Evolutionary conservation across 192 early-diverging fungal genomes (phyloP).

Genomic region (Fimicolochytrium jonesii): DNA sequence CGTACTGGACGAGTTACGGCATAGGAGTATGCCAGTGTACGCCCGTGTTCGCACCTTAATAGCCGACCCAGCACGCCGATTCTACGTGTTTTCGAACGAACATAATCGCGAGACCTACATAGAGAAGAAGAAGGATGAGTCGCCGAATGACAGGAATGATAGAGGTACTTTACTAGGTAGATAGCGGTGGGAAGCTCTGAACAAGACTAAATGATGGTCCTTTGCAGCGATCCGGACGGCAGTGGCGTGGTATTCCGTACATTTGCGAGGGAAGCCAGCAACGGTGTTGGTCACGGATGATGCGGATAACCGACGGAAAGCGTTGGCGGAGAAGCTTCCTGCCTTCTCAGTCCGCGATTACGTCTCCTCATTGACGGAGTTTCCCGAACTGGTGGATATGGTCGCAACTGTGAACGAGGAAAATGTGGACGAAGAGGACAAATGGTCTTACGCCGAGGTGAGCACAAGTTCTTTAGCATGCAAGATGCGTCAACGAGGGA

Average conservation of each 20-base stretch:
- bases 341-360: slow-evolving; percentile 70
- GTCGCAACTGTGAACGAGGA: slow-evolving; percentile 53
- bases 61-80: slow-evolving; percentile 66
- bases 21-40: slow-evolving; percentile 75
- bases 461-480: too few species aligned
- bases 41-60: slow-evolving; percentile 72
- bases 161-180: slow-evolving; percentile 43
- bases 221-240: slow-evolving; percentile 77
- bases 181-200: too few species aligned
- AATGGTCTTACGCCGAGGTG: slow-evolving; percentile 64
- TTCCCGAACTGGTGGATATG: slow-evolving; percentile 92
- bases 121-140: slow-evolving; percentile 73
- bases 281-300: slow-evolving; percentile 84
- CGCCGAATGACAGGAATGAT: slow-evolving; percentile 94
- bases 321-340: slow-evolving; percentile 57
- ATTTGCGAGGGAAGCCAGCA: slow-evolving; percentile 48
- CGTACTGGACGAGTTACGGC: slow-evolving; percentile 86
- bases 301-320: slow-evolving; percentile 74
- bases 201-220: too few species aligned
- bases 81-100: slow-evolving; percentile 96
- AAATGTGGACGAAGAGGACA: slow-evolving; percentile 48
- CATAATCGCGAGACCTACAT: slow-evolving; percentile 87
- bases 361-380: slow-evolving; percentile 63
- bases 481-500: background rate
- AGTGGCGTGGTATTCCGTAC: slow-evolving; percentile 76